Evolutionary conservation across 306 rosid species (phyloP), one percentile per base, ranked within the genome.

Genomic region (Inga oerstediana): DNA sequence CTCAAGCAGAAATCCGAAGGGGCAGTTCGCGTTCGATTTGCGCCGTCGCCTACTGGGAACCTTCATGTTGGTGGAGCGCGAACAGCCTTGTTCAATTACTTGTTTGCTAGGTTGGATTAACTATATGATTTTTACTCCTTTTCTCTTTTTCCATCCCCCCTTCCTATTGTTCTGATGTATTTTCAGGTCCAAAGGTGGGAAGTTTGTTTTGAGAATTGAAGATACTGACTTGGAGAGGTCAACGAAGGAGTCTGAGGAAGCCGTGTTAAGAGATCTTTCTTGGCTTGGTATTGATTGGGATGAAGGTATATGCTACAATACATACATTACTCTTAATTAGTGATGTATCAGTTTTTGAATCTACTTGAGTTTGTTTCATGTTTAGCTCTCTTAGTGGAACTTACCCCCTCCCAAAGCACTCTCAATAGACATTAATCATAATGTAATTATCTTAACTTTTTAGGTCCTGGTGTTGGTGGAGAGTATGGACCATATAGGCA

Each of bases 181-280:
- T 77, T 77, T 79, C 72, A 90, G 91, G 91, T 86, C 95, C 43
- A 95, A 95, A 83, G 98, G 97, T 81, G 98, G 98, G 73, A 91
- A 89, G 80, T 93, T 95, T 79, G 85, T 95, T 77, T 73, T 95
- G 91, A 95, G 98, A 86, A 92, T 96, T 75, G 99, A 96, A 89
- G 99, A 94, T 73, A 96, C 99, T 81, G 99, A 96, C 84, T 91
- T 96, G 94, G 98, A 92, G 89, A 91, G 99, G 91, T 96, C 99
- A 77, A 94, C 98, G 7, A 84, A 84, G 74, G 90, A 96, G 77
- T 96, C 98, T 62, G 99, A 96, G 85, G 97, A 90, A 76, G 95
- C 99, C 34, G 44, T 96, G 86, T 85, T 96, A 74, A 89, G 78
- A 77, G 99, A 94, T 85, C 94, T 96, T 77, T 85, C 98, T 56